A percentile compares a stretch with the other conserved stretches of the same genome.
These are phyloP conservation scores for Lactifluus echinatus DNA, from an alignment of 768 basidiomycete genomes.

Conservation along the genomic window DNA sequence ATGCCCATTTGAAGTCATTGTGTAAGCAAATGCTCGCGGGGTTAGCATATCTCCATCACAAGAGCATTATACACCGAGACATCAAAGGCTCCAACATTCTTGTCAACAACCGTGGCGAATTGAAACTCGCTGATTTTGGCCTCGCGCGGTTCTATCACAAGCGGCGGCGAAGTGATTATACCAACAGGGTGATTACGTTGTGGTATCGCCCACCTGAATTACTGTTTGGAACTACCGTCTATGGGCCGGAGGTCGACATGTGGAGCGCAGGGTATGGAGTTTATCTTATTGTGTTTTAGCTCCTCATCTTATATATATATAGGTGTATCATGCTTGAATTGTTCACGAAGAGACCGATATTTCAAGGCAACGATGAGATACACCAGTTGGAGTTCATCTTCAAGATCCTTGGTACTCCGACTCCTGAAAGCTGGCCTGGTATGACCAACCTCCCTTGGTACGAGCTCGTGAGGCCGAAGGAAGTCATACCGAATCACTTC, in stretches of 20 bases:
- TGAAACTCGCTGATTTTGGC: constrained; percentile 97
- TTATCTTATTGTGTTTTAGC: not conserved
- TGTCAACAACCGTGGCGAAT: constrained; percentile 80
- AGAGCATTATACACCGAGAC: constrained; percentile 94
- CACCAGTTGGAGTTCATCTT: constrained; percentile 93
- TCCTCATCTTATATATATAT: not conserved
- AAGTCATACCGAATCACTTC: constrained; percentile 64
- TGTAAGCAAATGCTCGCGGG: constrained; percentile 94
- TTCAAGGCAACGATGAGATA: constrained; percentile 97
- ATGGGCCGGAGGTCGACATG: constrained; percentile 97
- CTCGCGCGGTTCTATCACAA: constrained; percentile 95
- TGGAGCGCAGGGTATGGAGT: constrained; percentile 89
- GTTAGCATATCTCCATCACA: constrained; percentile 89
- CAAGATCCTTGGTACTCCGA: constrained; percentile 84
- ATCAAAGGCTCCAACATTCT: constrained; percentile 99
- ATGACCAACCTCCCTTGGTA: constrained; percentile 90
- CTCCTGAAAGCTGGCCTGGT: constrained; percentile 71
- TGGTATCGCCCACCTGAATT: constrained; percentile 98
- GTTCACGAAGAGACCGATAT: constrained; percentile 91
- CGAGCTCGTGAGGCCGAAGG: constrained; percentile 91
- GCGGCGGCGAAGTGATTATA: constrained; percentile 84
- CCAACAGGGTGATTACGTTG: constrained; percentile 97
- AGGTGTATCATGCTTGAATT: constrained; percentile 99
- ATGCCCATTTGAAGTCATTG: constrained; percentile 90
- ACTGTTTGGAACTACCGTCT: constrained; percentile 89